phyloP scores from a whole-genome alignment of 306 rosid genomes.

The Prosopis cineraria region DNA sequence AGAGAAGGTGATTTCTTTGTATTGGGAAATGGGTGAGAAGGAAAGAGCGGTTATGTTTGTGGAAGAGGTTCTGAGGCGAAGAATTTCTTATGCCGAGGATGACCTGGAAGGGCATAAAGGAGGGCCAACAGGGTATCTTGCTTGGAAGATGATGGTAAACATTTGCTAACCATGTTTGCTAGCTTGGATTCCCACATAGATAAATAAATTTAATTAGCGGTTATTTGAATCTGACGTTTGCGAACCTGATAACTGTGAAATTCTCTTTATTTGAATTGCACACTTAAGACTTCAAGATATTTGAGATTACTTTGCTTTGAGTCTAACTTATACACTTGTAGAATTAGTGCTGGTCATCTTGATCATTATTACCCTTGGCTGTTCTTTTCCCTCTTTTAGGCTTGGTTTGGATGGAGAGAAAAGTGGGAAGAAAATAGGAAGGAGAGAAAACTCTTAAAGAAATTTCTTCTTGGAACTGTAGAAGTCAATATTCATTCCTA shows the following conservation, averaged over 20 bases:
- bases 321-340: constrained; percentile 7
- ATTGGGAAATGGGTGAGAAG: constrained; percentile 94
- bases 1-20: constrained; percentile 91
- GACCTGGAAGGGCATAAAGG: constrained; percentile 70
- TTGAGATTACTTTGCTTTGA: constrained; percentile 25
- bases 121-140: constrained; percentile 95
- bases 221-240: constrained; percentile 18
- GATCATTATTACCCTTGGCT: not conserved
- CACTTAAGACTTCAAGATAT: constrained; percentile 1
- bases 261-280: not conserved
- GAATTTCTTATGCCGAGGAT: constrained; percentile 52
- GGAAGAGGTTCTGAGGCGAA: constrained; percentile 76
- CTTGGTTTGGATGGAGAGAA: too few species aligned
- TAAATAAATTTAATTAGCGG: not conserved
- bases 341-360: constrained; percentile 18
- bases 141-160: constrained; percentile 99
- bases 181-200: not conserved
- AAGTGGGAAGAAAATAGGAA: too few species aligned
- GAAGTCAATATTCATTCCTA: not conserved
- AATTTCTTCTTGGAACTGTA: not conserved
- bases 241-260: not conserved
- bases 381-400: not conserved
- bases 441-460: too few species aligned
- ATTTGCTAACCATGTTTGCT: not conserved
- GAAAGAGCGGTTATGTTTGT: constrained; percentile 66